Evolutionary conservation across 192 early-diverging fungal species (phyloP), one percentile per base, ranked within the genome.

Genomic region (Backusella luteola): DNA sequence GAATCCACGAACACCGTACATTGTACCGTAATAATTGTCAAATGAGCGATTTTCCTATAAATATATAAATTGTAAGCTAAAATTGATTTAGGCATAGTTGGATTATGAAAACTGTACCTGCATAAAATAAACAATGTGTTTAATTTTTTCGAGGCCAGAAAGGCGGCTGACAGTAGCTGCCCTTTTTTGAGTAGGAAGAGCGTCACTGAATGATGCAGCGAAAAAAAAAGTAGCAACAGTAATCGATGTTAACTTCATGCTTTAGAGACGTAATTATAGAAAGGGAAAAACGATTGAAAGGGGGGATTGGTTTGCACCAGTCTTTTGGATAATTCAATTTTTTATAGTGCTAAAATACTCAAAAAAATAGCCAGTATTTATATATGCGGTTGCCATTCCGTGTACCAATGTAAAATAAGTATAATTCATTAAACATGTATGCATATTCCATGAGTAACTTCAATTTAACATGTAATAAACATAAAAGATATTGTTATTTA

Each of bases 81-180:
- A 49, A 49, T 49, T 49, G 19, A n/a, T 7, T 49, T 49, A n/a
- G 17, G 6, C 5, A 49, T 7, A n/a, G 6, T 19, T 49, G 17
- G 46, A 7, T 49, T 4, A 39, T 49, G 19, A 59, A 15, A 63
- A 12, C 14, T 29, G 21, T 29, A 63, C 77, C 49, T 79, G 77
- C 77, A 79, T 79, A 49, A 79, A 79, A 29, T 74, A 79, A 7
- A 79, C 77, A 11, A 79, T 34, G 9, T 79, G 73, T 23, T 79
- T 69, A 52, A 79, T 79, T 17, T 79, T 79, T 39, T 74, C 66
- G 21, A 79, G 67, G 15, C 77, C 77, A 46, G 73, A 9, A 63
- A 63, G 56, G 29, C 56, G 56, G 0, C 9, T 63, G 11, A 29
- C 11, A 63, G 23, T 11, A 63, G 56, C 11, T 9, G 21, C 9